These are phyloP conservation scores for Penicillium sp. DNA, from an alignment of 2,329 filamentous ascomycete species.

Conservation along the genomic window DNA sequence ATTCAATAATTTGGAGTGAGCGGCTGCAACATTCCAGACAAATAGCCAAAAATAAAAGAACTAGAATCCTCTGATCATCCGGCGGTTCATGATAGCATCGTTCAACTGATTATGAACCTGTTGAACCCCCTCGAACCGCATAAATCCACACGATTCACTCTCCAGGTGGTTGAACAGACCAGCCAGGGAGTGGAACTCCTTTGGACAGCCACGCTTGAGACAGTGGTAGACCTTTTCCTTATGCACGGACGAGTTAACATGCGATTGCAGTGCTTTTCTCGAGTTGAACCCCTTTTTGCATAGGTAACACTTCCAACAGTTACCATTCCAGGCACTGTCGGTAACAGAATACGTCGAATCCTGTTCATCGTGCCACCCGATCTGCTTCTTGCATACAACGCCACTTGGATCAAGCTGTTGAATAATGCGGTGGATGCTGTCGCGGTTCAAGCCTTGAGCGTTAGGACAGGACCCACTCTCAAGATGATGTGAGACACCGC, in stretches of 20 bases:
- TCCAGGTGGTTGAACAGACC: conserved; percentile 48
- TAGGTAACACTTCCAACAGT: conserved; percentile 48
- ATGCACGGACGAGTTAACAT: conserved; percentile 57
- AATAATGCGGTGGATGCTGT: not conserved
- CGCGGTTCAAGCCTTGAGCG: not conserved
- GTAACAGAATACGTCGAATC: not conserved
- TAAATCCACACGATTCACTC: conserved; percentile 45
- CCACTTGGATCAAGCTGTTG: not conserved
- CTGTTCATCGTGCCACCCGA: not conserved
- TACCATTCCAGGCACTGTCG: not conserved
- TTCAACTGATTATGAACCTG: not conserved
- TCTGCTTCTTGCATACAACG: not conserved
- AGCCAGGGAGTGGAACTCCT: conserved; percentile 43
- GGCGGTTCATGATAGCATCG: not conserved
- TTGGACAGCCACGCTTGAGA: conserved; percentile 39
- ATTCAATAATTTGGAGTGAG: too few species aligned
- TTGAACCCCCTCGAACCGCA: conserved; percentile 46
- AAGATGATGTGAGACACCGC: conserved; percentile 57
- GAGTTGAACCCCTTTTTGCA: conserved; percentile 50
- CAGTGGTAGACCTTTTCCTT: conserved; percentile 50
- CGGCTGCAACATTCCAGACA: too few species aligned
- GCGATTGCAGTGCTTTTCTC: conserved; percentile 47
- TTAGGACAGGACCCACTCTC: conserved; percentile 47
- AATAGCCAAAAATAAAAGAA: not conserved
- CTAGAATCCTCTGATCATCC: not conserved